Evolutionary conservation across 108 stramenopile species (phyloP), one percentile per base, ranked within the genome.

Genomic region (Nannochloropsis granulata): DNA sequence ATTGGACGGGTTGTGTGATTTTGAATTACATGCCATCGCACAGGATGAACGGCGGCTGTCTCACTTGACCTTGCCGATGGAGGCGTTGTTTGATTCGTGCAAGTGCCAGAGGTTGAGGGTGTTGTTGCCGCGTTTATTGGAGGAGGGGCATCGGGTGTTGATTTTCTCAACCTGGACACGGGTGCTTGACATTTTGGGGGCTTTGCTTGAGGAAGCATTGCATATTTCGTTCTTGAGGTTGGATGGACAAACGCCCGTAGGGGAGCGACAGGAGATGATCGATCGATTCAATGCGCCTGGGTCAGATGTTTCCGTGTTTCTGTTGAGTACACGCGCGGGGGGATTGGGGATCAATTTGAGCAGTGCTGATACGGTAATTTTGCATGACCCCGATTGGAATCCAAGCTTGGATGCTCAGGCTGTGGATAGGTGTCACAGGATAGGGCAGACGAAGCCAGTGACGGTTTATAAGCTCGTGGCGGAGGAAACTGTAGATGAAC

Each of bases 101-200:
- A 91, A 91, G 81, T 87, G 90, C 88, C 43, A 86, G 82, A 43
- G 88, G 21, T 78, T 91, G 43, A 45, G 44, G 56, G 44, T 34
- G n/a, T 44, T 90, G 42, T 45, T 91, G 43, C 90, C 90, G 2
- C 43, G 87, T 26, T 84, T 90, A 12, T 19, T 83, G 26, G 82
- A 78, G 34, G 24, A 83, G 19, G 88, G 88, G 19, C 89, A 89
- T 84, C 82, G 89, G n/a, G 82, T 86, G 13, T 84, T 89, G n/a
- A 71, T 89, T n/a, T 89, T 89, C 88, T 84, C 85, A 21, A 23
- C 12, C 86, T 98, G 98, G 92, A 96, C 95, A 80, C 94, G 97
- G 21, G 96, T 99, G 94, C 92, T 99, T 83, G 96, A 99, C 87
- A 93, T 99, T 21, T 87, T 99, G 24, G 97, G 97, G 86, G 97